phyloP scores from a whole-genome alignment of 192 early-diverging fungal species.

The Funneliformis mosseae region DNA sequence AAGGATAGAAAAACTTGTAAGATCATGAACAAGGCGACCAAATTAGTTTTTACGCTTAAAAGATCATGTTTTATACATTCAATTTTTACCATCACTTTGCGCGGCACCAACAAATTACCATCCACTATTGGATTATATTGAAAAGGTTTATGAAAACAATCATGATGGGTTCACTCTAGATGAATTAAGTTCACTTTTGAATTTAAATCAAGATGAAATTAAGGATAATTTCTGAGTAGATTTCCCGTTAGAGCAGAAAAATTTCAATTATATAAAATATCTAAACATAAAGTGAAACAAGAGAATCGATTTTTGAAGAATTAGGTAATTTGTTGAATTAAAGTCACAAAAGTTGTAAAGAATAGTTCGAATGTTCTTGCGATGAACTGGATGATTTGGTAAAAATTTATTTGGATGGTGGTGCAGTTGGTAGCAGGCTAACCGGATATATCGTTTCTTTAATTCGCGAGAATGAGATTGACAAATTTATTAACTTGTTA shows the following conservation, averaged over 20 bases:
- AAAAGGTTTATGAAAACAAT: slow-evolving; percentile 39
- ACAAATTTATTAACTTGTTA: slow-evolving; percentile 60
- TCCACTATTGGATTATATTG: slow-evolving; percentile 45
- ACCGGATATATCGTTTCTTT: slow-evolving; percentile 88
- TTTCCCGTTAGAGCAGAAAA: slow-evolving; percentile 63
- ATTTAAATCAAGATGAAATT: slow-evolving; percentile 42
- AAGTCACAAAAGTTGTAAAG: slow-evolving; percentile 81
- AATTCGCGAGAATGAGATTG: slow-evolving; percentile 58
- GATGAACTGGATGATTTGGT: slow-evolving; percentile 83
- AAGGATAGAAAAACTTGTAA: too few relatives aligned
- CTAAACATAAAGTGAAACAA: slow-evolving; percentile 59
- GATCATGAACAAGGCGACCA: too few relatives aligned
- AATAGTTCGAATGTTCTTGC: slow-evolving; percentile 82
- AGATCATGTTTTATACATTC: slow-evolving; percentile 73
- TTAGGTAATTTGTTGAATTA: slow-evolving; percentile 90
- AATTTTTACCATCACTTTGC: slow-evolving; percentile 77
- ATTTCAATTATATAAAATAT: slow-evolving; percentile 77
- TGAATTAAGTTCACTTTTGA: slow-evolving; percentile 40
- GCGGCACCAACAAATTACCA: slow-evolving; percentile 68
- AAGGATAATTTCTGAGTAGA: slow-evolving; percentile 46
- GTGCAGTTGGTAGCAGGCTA: slow-evolving; percentile 81
- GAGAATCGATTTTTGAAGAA: slow-evolving; percentile 41
- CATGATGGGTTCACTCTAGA: slow-evolving; percentile 32
- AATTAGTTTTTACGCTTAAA: too few relatives aligned
- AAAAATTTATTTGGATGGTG: slow-evolving; percentile 59